Base-by-base conservation (phyloP, 192 early-diverging fungal species). In the Powellomyces hirtus region DNA sequence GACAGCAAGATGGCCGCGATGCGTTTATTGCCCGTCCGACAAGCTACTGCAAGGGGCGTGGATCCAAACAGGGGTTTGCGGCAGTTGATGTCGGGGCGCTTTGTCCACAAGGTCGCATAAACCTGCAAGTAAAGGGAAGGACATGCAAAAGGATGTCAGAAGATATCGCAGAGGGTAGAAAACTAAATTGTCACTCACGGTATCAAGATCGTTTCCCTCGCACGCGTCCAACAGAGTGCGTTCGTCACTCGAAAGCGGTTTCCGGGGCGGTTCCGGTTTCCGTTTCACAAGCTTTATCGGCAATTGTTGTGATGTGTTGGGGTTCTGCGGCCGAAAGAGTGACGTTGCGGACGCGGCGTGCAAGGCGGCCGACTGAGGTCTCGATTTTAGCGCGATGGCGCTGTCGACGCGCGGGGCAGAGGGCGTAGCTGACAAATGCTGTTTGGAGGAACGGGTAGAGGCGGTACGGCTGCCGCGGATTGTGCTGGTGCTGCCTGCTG, bases 21-120 rank as follows among this genome's bases (percentile, higher is more conserved):
- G 10, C 49, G 37, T 3, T 26, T 29, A 35, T 69, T 69, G 30
- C 65, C 65, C 16, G 37, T 57, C 1, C 67, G 67, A 29, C 67
- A 69, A 18, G 67, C 67, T 4, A 60, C 67, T 10, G 67, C n/a
- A 11, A 69, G 67, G 22, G 67, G 67, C 57, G 38, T 69, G 8
- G 58, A 60, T 18, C 67, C 67, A 22, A 60, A 61, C 1, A 61
- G 46, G 4, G 56, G 57, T 18, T 60, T 61, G 18, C 58, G 37
- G 58, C 67, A 69, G 46, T 69, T 69, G 57, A 59, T 60, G 42
- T 61, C 27, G 5, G 27, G 31, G 6, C 37, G 57, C 2, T 69
- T 60, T 45, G 24, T 13, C 67, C 67, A 69, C 8, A 69, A 27
- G 24, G 26, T 34, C 61, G 57, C 35, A 35, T 69, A 69, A 18